Percentiles rank a stretch among this genome's conserved stretches.
Evolutionary conservation across 495 filamentous ascomycete genomes (phyloP).

Genomic region (Penicillium riverlandense): DNA sequence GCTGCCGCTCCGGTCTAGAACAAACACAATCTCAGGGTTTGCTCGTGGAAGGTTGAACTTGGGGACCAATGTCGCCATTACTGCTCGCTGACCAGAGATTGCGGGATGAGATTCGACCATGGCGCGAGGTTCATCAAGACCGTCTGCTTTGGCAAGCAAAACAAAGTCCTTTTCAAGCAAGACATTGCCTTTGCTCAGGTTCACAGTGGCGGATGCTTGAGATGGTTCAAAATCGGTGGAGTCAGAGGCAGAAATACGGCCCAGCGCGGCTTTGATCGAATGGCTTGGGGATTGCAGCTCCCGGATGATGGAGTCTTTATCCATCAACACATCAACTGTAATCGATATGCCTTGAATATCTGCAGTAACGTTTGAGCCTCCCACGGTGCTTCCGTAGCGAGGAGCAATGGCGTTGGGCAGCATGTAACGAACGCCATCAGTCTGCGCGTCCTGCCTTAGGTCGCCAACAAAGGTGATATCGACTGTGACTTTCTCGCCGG

Average conservation of each 20-base stretch:
- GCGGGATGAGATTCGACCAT: constrained; percentile 56
- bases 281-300: constrained; percentile 60
- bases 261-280: constrained; percentile 55
- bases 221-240: constrained; percentile 38
- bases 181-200: background rate
- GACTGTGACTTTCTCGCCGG: constrained; percentile 3
- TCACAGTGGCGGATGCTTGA: constrained; percentile 54
- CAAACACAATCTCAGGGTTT: constrained; percentile 60
- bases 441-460: constrained; percentile 11
- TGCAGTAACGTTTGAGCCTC: background rate
- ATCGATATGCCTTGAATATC: constrained; percentile 43
- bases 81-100: constrained; percentile 50
- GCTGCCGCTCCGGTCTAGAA: constrained; percentile 61
- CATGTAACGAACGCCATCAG: constrained; percentile 9
- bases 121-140: constrained; percentile 49
- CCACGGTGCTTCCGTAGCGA: constrained; percentile 1
- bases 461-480: constrained; percentile 12
- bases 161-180: constrained; percentile 36
- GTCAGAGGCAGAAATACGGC: constrained; percentile 39
- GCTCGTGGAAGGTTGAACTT: constrained; percentile 49
- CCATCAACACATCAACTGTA: constrained; percentile 53
- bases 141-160: constrained; percentile 49
- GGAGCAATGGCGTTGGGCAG: constrained; percentile 11
- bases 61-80: constrained; percentile 63
- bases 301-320: constrained; percentile 46